Base-by-base conservation (phyloP, 192 early-diverging fungal species). In the Backusella sp. region DNA sequence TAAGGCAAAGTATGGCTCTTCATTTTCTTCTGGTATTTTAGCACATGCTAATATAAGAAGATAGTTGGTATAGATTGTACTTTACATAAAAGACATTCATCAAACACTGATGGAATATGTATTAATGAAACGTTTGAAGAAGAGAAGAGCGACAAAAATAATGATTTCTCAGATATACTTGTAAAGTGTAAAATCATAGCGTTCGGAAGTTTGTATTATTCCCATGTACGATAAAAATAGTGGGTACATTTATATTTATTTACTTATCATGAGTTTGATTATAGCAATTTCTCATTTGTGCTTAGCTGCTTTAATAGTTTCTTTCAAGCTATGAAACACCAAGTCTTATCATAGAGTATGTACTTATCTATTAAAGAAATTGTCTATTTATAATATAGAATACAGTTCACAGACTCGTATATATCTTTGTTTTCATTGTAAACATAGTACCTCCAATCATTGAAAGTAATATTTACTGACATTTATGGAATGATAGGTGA, bases 291-390 rank as follows among this genome's bases (percentile, higher is more conserved):
- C 42, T 44, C 42, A 44, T 92, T 77, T 93, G 89, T 65, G 88
- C 90, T 70, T 92, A 23, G 86, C 90, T 8, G 90, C 91, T 3
- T 73, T 93, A 73, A 91, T 92, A 71, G 85, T 85, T 56, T 90
- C 88, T 9, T 79, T 92, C 52, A 90, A 90, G 75, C 86, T 88
- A 83, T 35, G 21, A 49, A 49, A 49, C 46, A 8, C 46, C 1
- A 26, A 36, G 59, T 70, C 19, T 62, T 66, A 26, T 59, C 34
- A 21, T 37, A 2, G 30, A 28, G 34, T 67, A 23, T 0, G 4
- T 44, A 26, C 9, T 9, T 32, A 21, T 32, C n/a, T 49, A 14
- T 49, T 39, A 6, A 41, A 91, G 89, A 84, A 91, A 71, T 71
- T 83, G 26, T 77, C 70, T 7, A 91, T 91, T 59, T 82, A 81